Base-by-base conservation (phyloP, 495 filamentous ascomycete genomes). In the Penicillium soppii region DNA sequence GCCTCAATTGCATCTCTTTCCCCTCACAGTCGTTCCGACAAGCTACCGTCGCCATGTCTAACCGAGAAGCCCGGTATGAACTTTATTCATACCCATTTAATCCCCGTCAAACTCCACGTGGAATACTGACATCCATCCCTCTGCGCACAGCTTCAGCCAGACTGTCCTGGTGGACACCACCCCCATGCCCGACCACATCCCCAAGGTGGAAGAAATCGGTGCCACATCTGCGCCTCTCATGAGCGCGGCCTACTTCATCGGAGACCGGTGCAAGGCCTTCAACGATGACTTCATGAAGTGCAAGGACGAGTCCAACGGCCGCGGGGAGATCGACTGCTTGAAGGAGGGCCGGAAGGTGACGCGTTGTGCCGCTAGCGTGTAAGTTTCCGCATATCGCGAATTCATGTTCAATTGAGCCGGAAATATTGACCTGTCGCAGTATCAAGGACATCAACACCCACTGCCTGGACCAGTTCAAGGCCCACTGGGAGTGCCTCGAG, bases 281-380 rank as follows among this genome's bases (percentile, higher is more conserved):
- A 98, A 97, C 73, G 94, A 99, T 76, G 94, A 99, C 74, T 99
- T 84, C 73, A 97, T 99, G 91, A 84, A 94, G 74, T 99, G 94
- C 84, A 99, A 97, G 85, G 87, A 81, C 43, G 89, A 95, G 77
- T 80, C 89, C 39, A 80, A 84, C 43, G 95, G 94, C 46, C 82
- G 77, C 71, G 95, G 92, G 53, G 95, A 97, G 77, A 69, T 95
- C 41, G 91, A 96, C 47, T 99, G 94, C 71, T 71, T 99, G 79
- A 89, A 87, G 80, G 94, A 99, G 73, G 94, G 94, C 33, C 79
- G 94, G 68, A 91, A 92, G 72, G 94, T 97, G 36, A 99, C 94
- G 53, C 78, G 95, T 68, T 99, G 94, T 78, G 94, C 94, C 49
- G 85, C 87, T 59, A 95, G 89, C 70, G 94, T 99, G 90, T 96